Conservation (phyloP, 495 filamentous ascomycete species). For the Podospora pseudopauciseta region DNA sequence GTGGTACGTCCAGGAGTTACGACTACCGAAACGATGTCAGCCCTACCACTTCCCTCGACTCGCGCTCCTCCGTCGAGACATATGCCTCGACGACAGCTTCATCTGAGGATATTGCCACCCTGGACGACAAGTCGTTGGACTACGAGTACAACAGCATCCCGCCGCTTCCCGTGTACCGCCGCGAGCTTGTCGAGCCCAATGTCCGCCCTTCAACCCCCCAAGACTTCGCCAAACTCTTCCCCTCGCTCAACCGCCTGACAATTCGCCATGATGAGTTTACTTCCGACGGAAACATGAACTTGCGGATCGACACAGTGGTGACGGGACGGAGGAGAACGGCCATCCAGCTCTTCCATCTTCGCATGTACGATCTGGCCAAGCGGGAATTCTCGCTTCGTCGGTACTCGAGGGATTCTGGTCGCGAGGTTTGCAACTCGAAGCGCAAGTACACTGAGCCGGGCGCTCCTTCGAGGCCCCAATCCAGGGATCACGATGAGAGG, state of each 20-base stretch:
- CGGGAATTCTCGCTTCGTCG: constrained; percentile 87
- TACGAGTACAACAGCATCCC: constrained; percentile 41
- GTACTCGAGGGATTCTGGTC: constrained; percentile 89
- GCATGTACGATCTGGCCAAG: constrained; percentile 87
- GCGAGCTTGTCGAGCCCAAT: constrained; percentile 57
- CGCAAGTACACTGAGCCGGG: constrained; percentile 61
- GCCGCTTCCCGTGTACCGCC: constrained; percentile 56
- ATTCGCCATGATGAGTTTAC: constrained; percentile 93
- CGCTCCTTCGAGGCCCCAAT: constrained; percentile 19
- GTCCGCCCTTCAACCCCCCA: constrained; percentile 72
- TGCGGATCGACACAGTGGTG: constrained; percentile 80
- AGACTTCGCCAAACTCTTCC: constrained; percentile 84
- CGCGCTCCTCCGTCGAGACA: constrained; percentile 69
- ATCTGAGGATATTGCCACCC: constrained; percentile 58
- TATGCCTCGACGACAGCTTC: constrained; percentile 73
- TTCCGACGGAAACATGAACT: constrained; percentile 94
- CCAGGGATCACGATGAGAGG: constrained; percentile 20
- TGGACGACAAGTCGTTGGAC: constrained; percentile 46
- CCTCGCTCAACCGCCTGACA: constrained; percentile 70
- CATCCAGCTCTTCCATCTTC: constrained; percentile 87
- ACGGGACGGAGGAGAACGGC: constrained; percentile 56
- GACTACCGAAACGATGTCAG: constrained; percentile 45
- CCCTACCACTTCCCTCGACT: constrained; percentile 46
- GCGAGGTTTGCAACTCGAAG: constrained; percentile 85
- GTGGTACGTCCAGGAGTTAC: constrained; percentile 23